Base-by-base conservation (phyloP, 176 grass and related monocot genomes). In the Aegilops umbellulata region DNA sequence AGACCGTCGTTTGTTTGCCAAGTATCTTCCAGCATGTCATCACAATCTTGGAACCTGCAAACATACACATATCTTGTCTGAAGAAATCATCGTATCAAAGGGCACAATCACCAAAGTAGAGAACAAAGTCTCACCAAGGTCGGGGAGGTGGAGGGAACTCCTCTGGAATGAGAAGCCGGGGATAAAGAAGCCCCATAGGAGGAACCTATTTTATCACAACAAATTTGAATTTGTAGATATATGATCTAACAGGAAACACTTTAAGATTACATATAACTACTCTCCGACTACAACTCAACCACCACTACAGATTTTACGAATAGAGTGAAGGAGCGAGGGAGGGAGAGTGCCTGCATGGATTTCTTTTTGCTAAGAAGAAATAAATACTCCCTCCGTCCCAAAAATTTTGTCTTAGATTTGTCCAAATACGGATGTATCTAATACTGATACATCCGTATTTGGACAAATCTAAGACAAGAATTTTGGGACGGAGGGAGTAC, bases 1-100 rank as follows among this genome's bases (percentile, higher is more conserved):
- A 90, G 80, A 80, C 76, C 41, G 8, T 95, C 90, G 0, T 80
- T 82, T 87, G 87, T 92, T 88, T 97, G 87, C 89, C 85, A 94
- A 53, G 93, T 92, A 85, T 98, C 96, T 91, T 98, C 96, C 46
- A 98, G 69, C 96, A 98, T 95, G 86, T 98, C 96, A 78, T 98
- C 96, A 81, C 86, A 95, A 89, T 98, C 93, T 65, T 90, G 90
- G 85, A 98, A 98, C 96, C 96, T 98, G 76, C 13, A 32, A 77
- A 85, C 26, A 74, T 83, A 76, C 25, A 60, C 65, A 82, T 61
- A 77, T 76, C 24, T 78, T 29, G 27, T 82, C 38, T 80, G 29
- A 41, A 74, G 41, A 70, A 78, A 39, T 51, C 44, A 63, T 78
- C 27, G 35, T 81, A 89, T 67, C 22, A 39, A 13, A 89, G 49